A percentile compares a stretch with the other conserved stretches of the same genome.
These are phyloP conservation scores for Apostasia shenzhenica DNA, from an alignment of 106 monocot genomes.

Conservation along the genomic window DNA sequence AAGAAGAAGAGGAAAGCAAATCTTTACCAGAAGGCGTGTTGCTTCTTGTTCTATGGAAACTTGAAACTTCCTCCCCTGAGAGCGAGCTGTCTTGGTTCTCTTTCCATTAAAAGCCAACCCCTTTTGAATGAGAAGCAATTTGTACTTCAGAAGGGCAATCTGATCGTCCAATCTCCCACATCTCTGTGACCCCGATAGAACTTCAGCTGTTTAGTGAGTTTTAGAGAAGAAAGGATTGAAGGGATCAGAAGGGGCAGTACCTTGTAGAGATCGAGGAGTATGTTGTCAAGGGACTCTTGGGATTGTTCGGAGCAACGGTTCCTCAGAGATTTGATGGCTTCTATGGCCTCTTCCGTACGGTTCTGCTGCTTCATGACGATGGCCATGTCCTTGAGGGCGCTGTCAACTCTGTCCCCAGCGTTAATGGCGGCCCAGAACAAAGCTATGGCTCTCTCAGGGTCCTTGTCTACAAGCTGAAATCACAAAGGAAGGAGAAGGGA, in stretches of 20 bases:
- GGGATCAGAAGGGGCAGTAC: conserved; percentile 11
- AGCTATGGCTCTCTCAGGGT: conserved; percentile 75
- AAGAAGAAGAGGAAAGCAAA: neutral
- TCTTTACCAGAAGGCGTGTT: conserved; percentile 58
- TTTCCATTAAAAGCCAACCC: conserved; percentile 87
- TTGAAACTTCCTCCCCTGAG: conserved; percentile 86
- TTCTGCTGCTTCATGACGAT: conserved; percentile 98
- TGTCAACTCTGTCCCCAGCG: conserved; percentile 77
- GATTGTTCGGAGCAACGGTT: conserved; percentile 75
- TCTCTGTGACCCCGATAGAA: conserved; percentile 25
- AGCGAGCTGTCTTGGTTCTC: conserved; percentile 80
- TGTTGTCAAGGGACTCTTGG: conserved; percentile 86
- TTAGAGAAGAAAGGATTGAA: neutral
- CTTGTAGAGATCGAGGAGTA: conserved; percentile 90
- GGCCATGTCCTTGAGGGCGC: conserved; percentile 92
- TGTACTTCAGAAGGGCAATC: conserved; percentile 57
- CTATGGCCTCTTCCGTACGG: conserved; percentile 86
- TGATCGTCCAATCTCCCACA: conserved; percentile 85
- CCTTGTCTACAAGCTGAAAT: conserved; percentile 74
- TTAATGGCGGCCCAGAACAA: conserved; percentile 92
- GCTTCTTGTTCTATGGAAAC: conserved; percentile 89
- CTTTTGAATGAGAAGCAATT: conserved; percentile 57
- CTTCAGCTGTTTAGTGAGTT: neutral
- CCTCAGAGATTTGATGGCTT: conserved; percentile 76
- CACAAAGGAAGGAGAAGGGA: too few relatives aligned